Conservation (phyloP, 2,329 filamentous ascomycete species). For the Thelonectria discophora region DNA sequence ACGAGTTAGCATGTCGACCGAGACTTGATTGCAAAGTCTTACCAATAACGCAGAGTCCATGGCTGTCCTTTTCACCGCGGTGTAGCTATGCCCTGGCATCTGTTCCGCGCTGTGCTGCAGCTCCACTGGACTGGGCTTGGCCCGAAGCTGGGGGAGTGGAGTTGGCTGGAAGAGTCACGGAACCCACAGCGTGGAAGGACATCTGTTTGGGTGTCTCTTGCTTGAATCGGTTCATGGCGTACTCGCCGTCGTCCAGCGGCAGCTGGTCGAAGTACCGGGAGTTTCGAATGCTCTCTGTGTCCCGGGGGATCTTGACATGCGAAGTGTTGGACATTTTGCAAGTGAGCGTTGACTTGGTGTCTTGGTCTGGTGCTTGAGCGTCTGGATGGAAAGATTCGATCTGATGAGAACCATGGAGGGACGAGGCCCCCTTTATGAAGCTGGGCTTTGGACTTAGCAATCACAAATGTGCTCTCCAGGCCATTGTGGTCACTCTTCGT, state of each 20-base stretch:
- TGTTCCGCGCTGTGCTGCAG: not conserved
- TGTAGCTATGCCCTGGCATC: too few species aligned
- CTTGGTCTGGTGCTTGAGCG: too few species aligned
- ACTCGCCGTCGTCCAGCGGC: not conserved
- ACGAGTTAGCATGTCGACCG: not conserved
- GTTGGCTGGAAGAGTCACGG: not conserved
- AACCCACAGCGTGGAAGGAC: not conserved
- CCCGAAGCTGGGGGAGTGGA: not conserved
- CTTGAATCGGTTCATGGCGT: not conserved
- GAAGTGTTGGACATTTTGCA: not conserved
- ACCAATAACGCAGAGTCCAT: too few species aligned
- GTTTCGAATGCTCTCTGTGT: not conserved
- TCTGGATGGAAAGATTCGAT: too few species aligned
- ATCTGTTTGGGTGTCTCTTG: not conserved
- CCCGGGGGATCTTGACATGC: not conserved
- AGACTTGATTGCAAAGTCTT: too few species aligned
- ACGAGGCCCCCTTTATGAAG: too few species aligned
- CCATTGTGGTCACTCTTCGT: too few species aligned
- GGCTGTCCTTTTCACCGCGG: too few species aligned
- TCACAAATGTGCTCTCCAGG: too few species aligned
- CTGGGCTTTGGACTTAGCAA: too few species aligned
- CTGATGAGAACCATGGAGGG: too few species aligned
- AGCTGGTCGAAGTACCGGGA: not conserved
- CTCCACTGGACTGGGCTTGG: not conserved
- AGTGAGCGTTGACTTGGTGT: not conserved